Percentiles rank a stretch among this genome's conserved stretches.
Conservation (phyloP, 129 eudicot genomes). For the Artemisia tridentata region DNA sequence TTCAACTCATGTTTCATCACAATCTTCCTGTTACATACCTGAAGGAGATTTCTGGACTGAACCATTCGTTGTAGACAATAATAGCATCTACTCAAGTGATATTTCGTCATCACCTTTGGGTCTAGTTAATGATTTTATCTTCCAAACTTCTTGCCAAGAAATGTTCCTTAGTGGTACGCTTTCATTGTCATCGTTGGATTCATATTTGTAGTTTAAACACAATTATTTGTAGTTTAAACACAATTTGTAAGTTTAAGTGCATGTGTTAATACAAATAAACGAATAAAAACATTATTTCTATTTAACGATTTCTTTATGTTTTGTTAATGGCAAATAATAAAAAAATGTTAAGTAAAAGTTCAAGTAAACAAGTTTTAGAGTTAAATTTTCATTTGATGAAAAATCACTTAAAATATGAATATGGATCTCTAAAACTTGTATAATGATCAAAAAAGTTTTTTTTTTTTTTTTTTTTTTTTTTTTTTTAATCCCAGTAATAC, state of each 20-base stretch:
- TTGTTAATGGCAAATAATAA: too few relatives aligned
- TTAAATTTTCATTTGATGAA: too few relatives aligned
- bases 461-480: too few relatives aligned
- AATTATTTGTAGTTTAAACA: neutral
- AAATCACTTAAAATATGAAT: too few relatives aligned
- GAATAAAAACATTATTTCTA: too few relatives aligned
- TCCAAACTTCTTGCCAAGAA: neutral
- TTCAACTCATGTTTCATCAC: neutral
- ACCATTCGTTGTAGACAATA: neutral
- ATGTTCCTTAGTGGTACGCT: neutral
- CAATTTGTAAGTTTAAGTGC: neutral
- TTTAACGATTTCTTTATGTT: too few relatives aligned
- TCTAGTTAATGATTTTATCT: neutral
- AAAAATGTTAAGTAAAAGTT: too few relatives aligned
- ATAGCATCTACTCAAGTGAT: slow-evolving; percentile 4
- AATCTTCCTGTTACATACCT: neutral
- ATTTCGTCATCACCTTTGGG: neutral
- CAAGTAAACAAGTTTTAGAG: too few relatives aligned
- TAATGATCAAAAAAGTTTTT: too few relatives aligned
- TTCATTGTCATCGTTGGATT: neutral
- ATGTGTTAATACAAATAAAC: neutral
- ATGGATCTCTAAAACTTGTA: too few relatives aligned
- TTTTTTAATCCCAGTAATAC: too few relatives aligned
- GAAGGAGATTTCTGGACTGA: slow-evolving; percentile 11
- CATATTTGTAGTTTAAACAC: neutral